These are phyloP conservation scores for Colletotrichum eleusines DNA, from an alignment of 2,329 filamentous ascomycete species.

Conservation along the genomic window DNA sequence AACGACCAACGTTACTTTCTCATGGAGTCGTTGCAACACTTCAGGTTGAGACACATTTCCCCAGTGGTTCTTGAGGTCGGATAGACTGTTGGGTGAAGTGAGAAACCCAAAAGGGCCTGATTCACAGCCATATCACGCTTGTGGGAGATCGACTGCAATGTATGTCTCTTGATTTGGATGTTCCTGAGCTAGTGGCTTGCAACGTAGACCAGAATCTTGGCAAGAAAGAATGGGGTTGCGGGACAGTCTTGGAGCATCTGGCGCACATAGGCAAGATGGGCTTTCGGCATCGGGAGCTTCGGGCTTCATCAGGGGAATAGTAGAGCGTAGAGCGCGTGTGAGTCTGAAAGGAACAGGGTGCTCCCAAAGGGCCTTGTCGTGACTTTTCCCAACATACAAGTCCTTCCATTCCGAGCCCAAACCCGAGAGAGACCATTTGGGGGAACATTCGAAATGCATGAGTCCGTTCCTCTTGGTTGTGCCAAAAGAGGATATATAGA, in stretches of 20 bases:
- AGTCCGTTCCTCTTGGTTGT: not conserved
- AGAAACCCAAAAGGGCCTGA: too few species aligned
- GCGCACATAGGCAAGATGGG: not conserved
- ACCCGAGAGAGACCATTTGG: not conserved
- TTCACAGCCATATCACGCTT: too few species aligned
- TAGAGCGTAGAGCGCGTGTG: not conserved
- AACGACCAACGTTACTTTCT: too few species aligned
- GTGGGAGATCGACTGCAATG: too few species aligned
- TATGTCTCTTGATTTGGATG: too few species aligned
- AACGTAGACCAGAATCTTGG: too few species aligned
- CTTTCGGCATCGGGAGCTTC: not conserved
- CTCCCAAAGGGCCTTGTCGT: not conserved
- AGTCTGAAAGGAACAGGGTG: not conserved
- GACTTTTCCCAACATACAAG: not conserved
- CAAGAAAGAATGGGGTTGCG: not conserved
- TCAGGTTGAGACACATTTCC: not conserved
- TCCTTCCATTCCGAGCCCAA: not conserved
- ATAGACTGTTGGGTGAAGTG: too few species aligned
- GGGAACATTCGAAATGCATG: not conserved
- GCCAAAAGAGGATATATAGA: not conserved
- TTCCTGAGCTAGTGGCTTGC: too few species aligned
- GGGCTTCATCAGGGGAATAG: not conserved
- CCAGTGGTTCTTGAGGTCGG: too few species aligned
- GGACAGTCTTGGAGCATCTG: not conserved
- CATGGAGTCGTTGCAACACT: too few species aligned